A percentile compares a stretch with the other conserved stretches of the same genome.
Conservation (phyloP, 495 filamentous ascomycete genomes). For the Trichoderma erinaceum region DNA sequence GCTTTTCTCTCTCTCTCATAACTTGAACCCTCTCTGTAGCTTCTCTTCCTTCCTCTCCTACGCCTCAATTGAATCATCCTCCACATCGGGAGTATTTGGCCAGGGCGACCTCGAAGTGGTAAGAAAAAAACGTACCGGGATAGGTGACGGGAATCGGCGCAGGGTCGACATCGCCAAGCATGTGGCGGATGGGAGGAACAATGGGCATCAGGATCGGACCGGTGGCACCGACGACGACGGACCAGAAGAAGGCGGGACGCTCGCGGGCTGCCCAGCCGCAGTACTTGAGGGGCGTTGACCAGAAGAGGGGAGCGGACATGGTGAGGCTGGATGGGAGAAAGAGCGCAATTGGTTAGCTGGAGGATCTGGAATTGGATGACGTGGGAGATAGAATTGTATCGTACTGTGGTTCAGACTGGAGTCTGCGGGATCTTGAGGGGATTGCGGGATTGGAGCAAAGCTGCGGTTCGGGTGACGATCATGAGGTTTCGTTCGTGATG, state of each 20-base stretch:
- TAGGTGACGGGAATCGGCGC: slow-evolving; percentile 78
- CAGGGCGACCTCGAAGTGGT: background rate
- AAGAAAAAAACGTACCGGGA: slow-evolving; percentile 59
- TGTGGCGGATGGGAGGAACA: slow-evolving; percentile 40
- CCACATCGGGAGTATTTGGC: background rate
- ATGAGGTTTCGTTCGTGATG: background rate
- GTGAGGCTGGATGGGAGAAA: slow-evolving; percentile 18
- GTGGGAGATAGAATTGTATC: background rate
- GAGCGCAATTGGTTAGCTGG: slow-evolving; percentile 1
- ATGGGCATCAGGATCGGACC: slow-evolving; percentile 68
- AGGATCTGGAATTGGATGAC: background rate
- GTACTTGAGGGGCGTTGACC: slow-evolving; percentile 72
- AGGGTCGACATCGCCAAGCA: slow-evolving; percentile 63
- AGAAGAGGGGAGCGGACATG: slow-evolving; percentile 75
- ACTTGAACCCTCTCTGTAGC: too few species aligned
- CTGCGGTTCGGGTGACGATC: background rate
- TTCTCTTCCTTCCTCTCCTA: background rate
- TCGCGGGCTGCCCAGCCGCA: slow-evolving; percentile 78
- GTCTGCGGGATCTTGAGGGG: background rate
- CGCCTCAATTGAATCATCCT: background rate
- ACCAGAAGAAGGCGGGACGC: slow-evolving; percentile 84
- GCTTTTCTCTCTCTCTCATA: slow-evolving; percentile 20
- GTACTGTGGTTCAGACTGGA: background rate
- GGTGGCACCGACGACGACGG: slow-evolving; percentile 59
- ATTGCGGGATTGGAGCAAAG: background rate